phyloP scores from a whole-genome alignment of 495 filamentous ascomycete genomes.

The Melanomma pulvis-pyrius region DNA sequence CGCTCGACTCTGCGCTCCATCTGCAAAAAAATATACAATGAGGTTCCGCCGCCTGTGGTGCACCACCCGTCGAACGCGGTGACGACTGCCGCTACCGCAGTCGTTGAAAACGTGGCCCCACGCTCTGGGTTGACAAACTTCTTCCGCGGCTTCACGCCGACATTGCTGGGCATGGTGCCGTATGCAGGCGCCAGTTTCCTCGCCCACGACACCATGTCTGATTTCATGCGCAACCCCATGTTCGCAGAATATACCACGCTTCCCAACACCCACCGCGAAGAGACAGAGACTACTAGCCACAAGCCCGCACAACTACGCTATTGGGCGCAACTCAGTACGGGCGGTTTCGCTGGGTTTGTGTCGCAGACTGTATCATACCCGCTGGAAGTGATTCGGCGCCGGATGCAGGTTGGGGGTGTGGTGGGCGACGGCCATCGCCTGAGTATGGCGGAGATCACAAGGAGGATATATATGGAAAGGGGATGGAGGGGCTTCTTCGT shows the following conservation, averaged over 20 bases:
- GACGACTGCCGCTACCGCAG: conserved; percentile 43
- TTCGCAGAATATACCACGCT: conserved; percentile 71
- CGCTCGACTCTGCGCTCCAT: conserved; percentile 69
- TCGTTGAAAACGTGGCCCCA: conserved; percentile 54
- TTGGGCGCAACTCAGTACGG: conserved; percentile 84
- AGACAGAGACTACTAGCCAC: conserved; percentile 48
- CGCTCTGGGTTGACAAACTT: conserved; percentile 80
- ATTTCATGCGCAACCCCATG: conserved; percentile 69
- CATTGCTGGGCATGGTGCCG: conserved; percentile 89
- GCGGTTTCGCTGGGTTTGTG: conserved; percentile 81
- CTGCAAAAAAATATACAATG: conserved; percentile 81
- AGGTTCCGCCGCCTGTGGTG: conserved; percentile 53
- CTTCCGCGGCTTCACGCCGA: conserved; percentile 90
- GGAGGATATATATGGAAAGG: conserved; percentile 69
- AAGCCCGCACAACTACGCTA: conserved; percentile 67
- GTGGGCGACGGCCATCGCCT: conserved; percentile 84
- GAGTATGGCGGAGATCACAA: conserved; percentile 75
- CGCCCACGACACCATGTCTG: conserved; percentile 84
- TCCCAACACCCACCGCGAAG: conserved; percentile 48
- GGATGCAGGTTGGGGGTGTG: conserved; percentile 95
- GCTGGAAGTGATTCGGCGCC: conserved; percentile 83
- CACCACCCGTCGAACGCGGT: conserved; percentile 33
- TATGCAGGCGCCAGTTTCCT: conserved; percentile 98
- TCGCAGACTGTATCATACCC: conserved; percentile 93
- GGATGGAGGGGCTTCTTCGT: conserved; percentile 88